phyloP scores from a whole-genome alignment of 768 basidiomycete genomes.

The Coprinopsis sp. region DNA sequence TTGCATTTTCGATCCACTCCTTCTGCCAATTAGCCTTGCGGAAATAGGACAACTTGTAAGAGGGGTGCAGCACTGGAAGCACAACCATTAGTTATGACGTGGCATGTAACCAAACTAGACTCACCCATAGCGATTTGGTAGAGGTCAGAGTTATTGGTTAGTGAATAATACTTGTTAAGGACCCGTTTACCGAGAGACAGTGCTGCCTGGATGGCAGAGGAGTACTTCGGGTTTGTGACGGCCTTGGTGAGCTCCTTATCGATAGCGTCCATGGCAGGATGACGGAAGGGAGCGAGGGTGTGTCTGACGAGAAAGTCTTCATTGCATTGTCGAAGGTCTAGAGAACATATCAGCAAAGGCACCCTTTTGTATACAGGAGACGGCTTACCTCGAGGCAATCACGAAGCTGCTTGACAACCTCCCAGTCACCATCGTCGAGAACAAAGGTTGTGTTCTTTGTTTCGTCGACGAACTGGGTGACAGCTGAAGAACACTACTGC shows the following conservation, averaged over 20 bases:
- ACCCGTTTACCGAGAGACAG: constrained; percentile 20
- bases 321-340: constrained; percentile 15
- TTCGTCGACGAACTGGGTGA: neutral
- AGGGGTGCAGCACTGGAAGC: neutral
- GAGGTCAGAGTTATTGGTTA: constrained; percentile 12
- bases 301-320: constrained; percentile 13
- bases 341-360: neutral
- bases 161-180: constrained; percentile 28
- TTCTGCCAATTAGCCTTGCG: neutral
- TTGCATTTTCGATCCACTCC: neutral
- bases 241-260: constrained; percentile 13
- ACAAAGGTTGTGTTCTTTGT: neutral
- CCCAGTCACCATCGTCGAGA: neutral
- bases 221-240: constrained; percentile 3
- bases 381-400: constrained; percentile 2
- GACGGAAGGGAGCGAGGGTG: constrained; percentile 9
- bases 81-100: neutral
- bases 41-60: neutral
- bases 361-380: neutral
- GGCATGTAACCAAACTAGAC: neutral
- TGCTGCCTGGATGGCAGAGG: constrained; percentile 18
- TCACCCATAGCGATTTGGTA: constrained; percentile 1
- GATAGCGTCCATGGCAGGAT: constrained; percentile 24
- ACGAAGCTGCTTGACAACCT: neutral
- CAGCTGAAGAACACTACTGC: neutral